Evolutionary conservation across 441 rosid species (phyloP).

Genomic region (Adansonia rubrostipa): DNA sequence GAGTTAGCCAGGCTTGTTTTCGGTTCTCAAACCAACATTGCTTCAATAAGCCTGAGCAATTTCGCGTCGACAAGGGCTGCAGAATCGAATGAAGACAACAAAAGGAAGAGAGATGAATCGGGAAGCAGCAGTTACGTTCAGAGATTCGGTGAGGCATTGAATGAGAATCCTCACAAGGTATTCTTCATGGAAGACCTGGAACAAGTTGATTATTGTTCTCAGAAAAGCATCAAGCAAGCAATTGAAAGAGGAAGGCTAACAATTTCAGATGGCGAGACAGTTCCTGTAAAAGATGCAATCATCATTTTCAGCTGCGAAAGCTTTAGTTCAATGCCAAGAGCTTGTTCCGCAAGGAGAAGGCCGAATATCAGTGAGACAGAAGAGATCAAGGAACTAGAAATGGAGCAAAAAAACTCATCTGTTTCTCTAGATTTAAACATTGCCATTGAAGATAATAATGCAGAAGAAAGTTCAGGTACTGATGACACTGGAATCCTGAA

Average conservation of each 20-base stretch:
- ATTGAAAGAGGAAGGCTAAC: slow-evolving; percentile 46
- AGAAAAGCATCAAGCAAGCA: slow-evolving; percentile 47
- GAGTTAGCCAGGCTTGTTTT: slow-evolving; percentile 61
- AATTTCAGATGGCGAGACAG: slow-evolving; percentile 51
- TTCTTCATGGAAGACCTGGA: slow-evolving; percentile 66
- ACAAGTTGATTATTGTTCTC: slow-evolving; percentile 40
- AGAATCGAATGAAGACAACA: slow-evolving; percentile 37
- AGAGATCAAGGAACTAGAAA: slow-evolving; percentile 17
- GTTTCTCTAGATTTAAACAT: slow-evolving; percentile 63
- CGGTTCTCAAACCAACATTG: slow-evolving; percentile 55
- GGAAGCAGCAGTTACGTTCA: slow-evolving; percentile 39
- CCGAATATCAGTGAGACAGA: slow-evolving; percentile 23
- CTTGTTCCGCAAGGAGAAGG: slow-evolving; percentile 39
- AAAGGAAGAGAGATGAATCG: slow-evolving; percentile 49
- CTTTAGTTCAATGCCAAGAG: slow-evolving; percentile 36
- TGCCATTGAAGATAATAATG: slow-evolving; percentile 45
- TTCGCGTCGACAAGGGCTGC: slow-evolving; percentile 37
- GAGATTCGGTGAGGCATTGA: slow-evolving; percentile 57
- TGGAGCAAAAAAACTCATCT: slow-evolving; percentile 14
- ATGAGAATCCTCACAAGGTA: slow-evolving; percentile 73
- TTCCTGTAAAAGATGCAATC: slow-evolving; percentile 61
- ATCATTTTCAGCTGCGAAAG: slow-evolving; percentile 58
- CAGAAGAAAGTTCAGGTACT: slow-evolving; percentile 32
- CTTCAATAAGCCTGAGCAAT: slow-evolving; percentile 43
- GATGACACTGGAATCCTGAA: slow-evolving; percentile 41